A percentile compares a stretch with the other conserved stretches of the same genome.
Conservation (phyloP, 2,329 filamentous ascomycete genomes). For the Emmonsiellopsis sp. region DNA sequence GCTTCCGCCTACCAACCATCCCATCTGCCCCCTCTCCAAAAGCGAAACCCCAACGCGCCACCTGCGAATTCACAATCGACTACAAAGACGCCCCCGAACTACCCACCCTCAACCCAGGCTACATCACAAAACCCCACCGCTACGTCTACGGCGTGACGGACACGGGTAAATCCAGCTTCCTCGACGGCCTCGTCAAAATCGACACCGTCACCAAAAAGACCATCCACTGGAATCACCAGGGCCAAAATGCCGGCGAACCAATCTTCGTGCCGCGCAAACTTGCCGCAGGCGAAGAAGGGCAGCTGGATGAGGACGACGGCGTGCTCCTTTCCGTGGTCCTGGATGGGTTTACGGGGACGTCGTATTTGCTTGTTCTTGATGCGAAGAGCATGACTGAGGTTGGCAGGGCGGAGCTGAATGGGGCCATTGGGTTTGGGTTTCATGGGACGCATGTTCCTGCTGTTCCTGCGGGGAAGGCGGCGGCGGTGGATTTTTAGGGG, state of each 20-base stretch:
- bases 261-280: slow-evolving; percentile 42
- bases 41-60: slow-evolving; percentile 10
- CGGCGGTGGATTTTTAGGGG: slow-evolving; percentile 4
- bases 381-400: slow-evolving; percentile 42
- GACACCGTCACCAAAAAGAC: slow-evolving; percentile 37
- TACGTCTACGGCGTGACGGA: slow-evolving; percentile 43
- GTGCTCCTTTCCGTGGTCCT: slow-evolving; percentile 45
- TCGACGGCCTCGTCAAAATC: slow-evolving; percentile 46
- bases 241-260: slow-evolving; percentile 45
- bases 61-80: slow-evolving; percentile 20
- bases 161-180: slow-evolving; percentile 39
- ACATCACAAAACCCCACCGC: slow-evolving; percentile 37
- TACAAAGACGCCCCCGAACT: slow-evolving; percentile 33
- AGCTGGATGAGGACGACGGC: slow-evolving; percentile 42
- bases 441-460: slow-evolving; percentile 38
- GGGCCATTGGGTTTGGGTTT: slow-evolving; percentile 45
- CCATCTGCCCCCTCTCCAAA: slow-evolving; percentile 11
- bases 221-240: slow-evolving; percentile 38
- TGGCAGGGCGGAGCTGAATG: slow-evolving; percentile 41
- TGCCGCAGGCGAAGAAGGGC: too few relatives aligned
- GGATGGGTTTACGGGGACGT: slow-evolving; percentile 41
- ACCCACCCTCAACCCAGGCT: slow-evolving; percentile 42
- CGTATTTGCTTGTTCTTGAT: slow-evolving; percentile 45
- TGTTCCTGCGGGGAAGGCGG: slow-evolving; percentile 2
- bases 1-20: slow-evolving; percentile 31